Percentiles rank a stretch among this genome's conserved stretches.
Conservation (phyloP, 2,329 filamentous ascomycete species). For the Sclerotinia trifoliorum region DNA sequence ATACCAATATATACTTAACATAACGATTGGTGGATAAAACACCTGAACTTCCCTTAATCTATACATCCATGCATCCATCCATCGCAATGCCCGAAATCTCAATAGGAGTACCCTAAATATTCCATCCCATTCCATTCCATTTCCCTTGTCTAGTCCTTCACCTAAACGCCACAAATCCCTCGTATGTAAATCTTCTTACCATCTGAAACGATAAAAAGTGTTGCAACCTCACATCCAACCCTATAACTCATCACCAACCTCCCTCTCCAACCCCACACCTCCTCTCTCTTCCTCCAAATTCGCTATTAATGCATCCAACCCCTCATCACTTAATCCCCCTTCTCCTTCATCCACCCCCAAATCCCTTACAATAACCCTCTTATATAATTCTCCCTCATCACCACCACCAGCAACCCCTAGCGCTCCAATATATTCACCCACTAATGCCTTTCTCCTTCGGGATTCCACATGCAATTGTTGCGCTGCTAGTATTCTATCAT, state of each 20-base stretch:
- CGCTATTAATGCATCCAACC: constrained; percentile 34
- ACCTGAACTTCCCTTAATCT: not conserved
- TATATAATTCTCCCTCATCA: constrained; percentile 72
- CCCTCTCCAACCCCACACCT: constrained; percentile 17
- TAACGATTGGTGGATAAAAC: not conserved
- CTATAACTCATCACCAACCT: constrained; percentile 9
- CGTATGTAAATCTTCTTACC: no score
- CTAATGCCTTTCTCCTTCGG: constrained; percentile 49
- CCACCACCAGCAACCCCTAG: constrained; percentile 67
- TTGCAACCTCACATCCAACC: not conserved
- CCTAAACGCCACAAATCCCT: not conserved
- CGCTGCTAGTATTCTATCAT: constrained; percentile 57
- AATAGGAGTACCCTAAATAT: not conserved
- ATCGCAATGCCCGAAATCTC: constrained; percentile 5
- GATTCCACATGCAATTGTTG: constrained; percentile 59
- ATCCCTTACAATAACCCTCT: constrained; percentile 40
- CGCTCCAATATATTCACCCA: constrained; percentile 67
- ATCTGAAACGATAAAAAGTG: not conserved
- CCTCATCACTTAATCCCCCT: constrained; percentile 39
- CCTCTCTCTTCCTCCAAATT: constrained; percentile 32
- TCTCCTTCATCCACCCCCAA: constrained; percentile 48
- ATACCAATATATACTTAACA: not conserved
- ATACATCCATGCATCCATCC: not conserved
- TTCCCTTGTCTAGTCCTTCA: not conserved
- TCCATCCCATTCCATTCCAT: not conserved